Conservation (phyloP, 495 filamentous ascomycete species). For the Platismatia glauca region DNA sequence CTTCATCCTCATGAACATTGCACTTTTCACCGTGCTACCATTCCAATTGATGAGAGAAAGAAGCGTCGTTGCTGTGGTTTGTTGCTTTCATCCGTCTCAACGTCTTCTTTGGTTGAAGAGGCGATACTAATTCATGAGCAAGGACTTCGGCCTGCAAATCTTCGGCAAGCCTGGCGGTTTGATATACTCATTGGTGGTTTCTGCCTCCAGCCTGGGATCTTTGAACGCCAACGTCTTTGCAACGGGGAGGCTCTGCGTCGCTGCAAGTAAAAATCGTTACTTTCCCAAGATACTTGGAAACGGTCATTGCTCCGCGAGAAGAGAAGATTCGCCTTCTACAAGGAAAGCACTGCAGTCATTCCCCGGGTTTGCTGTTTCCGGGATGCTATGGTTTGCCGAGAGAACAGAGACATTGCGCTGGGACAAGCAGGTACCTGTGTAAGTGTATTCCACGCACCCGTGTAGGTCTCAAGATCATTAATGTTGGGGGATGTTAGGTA, state of each 20-base stretch:
- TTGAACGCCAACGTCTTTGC: constrained; percentile 20
- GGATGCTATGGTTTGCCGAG: neutral
- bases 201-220: constrained; percentile 13
- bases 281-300: constrained; percentile 4
- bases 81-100: constrained; percentile 6
- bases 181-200: constrained; percentile 16
- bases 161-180: constrained; percentile 3
- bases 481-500: neutral
- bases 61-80: constrained; percentile 11
- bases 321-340: neutral
- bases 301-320: constrained; percentile 6
- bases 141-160: constrained; percentile 11
- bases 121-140: neutral
- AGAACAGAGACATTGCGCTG: constrained; percentile 5
- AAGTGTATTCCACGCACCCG: neutral
- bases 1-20: constrained; percentile 27
- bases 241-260: constrained; percentile 3
- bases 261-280: constrained; percentile 8
- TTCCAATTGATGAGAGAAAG: constrained; percentile 11
- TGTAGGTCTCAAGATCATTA: neutral
- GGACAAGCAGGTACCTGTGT: constrained; percentile 9
- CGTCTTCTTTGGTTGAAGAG: neutral
- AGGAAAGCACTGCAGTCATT: neutral
- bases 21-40: constrained; percentile 24
- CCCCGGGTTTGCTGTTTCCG: neutral